A percentile compares a stretch with the other conserved stretches of the same genome.
phyloP scores from a whole-genome alignment of 495 filamentous ascomycete species.

The Elaphomyces granulatus region DNA sequence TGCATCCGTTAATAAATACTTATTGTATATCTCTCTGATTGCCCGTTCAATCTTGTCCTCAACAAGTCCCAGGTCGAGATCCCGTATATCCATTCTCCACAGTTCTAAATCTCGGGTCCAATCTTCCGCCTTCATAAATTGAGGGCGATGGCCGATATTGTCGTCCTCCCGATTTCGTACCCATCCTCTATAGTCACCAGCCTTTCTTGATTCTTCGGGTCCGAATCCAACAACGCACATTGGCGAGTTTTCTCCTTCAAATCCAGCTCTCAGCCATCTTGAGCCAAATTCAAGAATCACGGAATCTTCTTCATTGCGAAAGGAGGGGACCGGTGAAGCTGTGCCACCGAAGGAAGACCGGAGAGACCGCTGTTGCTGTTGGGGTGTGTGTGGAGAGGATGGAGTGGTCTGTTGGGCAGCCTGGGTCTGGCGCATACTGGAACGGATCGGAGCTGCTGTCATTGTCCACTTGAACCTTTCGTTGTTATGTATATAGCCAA shows the following conservation, averaged over 20 bases:
- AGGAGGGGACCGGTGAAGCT: conserved; percentile 53
- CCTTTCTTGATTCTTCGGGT: conserved; percentile 58
- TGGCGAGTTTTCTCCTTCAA: conserved; percentile 65
- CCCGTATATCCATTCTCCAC: conserved; percentile 62
- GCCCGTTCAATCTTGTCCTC: conserved; percentile 80
- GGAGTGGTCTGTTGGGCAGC: conserved; percentile 9
- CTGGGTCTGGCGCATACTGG: conserved; percentile 21
- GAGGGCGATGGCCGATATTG: conserved; percentile 6
- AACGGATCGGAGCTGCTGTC: conserved; percentile 10
- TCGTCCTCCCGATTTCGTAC: conserved; percentile 18
- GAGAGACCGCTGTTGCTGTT: conserved; percentile 23
- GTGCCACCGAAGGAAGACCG: conserved; percentile 42
- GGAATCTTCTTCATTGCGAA: conserved; percentile 70
- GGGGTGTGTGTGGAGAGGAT: conserved; percentile 20
- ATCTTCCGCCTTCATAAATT: conserved; percentile 33
- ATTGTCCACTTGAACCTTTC: conserved; percentile 3
- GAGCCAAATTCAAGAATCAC: conserved; percentile 73
- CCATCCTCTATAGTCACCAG: conserved; percentile 70
- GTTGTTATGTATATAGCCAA: no score
- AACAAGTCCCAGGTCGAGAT: conserved; percentile 60
- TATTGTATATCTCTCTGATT: conserved; percentile 71
- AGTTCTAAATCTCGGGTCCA: conserved; percentile 69
- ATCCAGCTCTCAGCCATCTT: conserved; percentile 66
- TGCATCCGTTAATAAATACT: conserved; percentile 63
- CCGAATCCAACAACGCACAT: conserved; percentile 58